These are phyloP conservation scores for Russula dissimulans DNA, from an alignment of 768 basidiomycete species.

Conservation along the genomic window DNA sequence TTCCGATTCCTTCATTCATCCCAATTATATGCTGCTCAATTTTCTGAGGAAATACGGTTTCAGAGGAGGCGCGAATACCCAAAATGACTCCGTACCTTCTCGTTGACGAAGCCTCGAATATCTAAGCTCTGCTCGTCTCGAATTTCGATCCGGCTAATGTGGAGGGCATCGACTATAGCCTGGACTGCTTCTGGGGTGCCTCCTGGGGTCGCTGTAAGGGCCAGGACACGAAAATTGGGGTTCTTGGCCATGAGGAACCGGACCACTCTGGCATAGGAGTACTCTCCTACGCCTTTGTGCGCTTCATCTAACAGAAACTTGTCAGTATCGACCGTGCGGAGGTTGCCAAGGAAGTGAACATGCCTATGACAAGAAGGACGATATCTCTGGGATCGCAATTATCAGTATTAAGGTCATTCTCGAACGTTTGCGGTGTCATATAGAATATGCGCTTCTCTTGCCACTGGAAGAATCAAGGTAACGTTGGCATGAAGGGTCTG, in stretches of 20 bases:
- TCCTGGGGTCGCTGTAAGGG: constrained; percentile 93
- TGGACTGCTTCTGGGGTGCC: constrained; percentile 82
- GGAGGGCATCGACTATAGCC: constrained; percentile 80
- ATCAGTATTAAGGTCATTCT: constrained; percentile 71
- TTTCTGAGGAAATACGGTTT: constrained; percentile 34
- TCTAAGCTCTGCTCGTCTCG: constrained; percentile 87
- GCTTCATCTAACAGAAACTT: constrained; percentile 63
- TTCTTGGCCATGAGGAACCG: constrained; percentile 91
- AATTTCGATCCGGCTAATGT: constrained; percentile 93
- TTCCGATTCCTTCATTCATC: constrained; percentile 58
- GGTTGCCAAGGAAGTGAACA: constrained; percentile 13
- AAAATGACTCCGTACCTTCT: constrained; percentile 47
- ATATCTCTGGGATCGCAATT: constrained; percentile 74
- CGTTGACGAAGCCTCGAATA: constrained; percentile 74
- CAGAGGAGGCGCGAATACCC: neutral
- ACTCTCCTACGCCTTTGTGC: constrained; percentile 87
- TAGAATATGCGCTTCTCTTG: constrained; percentile 79
- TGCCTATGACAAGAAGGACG: constrained; percentile 82
- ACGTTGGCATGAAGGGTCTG: neutral
- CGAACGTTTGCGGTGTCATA: constrained; percentile 92
- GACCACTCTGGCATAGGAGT: constrained; percentile 84
- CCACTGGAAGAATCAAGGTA: constrained; percentile 43
- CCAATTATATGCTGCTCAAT: constrained; percentile 70
- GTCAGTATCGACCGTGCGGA: neutral
- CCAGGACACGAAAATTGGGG: constrained; percentile 85